Conservation (phyloP, 331 rosid genomes). For the Malus hybrid region DNA sequence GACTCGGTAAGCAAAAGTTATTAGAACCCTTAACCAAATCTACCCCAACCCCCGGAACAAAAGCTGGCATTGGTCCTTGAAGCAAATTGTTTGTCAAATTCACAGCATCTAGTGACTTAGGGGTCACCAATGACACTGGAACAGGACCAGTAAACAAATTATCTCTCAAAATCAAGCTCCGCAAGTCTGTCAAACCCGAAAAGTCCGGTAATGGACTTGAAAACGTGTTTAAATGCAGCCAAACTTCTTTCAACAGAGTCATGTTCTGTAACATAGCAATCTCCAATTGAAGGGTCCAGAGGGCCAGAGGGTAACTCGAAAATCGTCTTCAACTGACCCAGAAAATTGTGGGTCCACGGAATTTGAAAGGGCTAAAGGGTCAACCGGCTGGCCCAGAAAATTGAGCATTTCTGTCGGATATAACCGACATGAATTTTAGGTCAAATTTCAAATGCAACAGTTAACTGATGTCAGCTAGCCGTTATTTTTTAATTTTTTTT, state of each 20-base stretch:
- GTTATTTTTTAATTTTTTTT: no score
- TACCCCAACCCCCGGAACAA: conserved; percentile 27
- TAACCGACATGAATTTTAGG: no score
- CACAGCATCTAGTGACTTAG: conserved; percentile 31
- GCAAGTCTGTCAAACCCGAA: conserved; percentile 27
- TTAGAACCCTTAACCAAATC: conserved; percentile 43
- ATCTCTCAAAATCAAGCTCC: conserved; percentile 56
- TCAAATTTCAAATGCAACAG: no score
- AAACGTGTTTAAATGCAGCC: conserved; percentile 61
- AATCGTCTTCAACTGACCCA: no score
- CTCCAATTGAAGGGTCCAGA: no score
- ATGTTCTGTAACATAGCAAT: conserved; percentile 49
- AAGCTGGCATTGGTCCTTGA: conserved; percentile 65
- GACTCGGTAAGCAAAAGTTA: conserved; percentile 38
- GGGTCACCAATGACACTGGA: conserved; percentile 44
- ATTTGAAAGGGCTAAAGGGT: no score
- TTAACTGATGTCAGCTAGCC: no score
- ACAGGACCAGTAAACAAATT: conserved; percentile 70
- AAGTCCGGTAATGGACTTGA: conserved; percentile 74
- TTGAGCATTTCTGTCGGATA: no score
- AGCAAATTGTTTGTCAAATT: conserved; percentile 67
- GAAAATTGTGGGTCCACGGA: no score
- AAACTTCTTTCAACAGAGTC: conserved; percentile 49
- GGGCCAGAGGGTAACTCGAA: no score
- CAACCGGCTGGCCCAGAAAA: no score